Conservation (phyloP, 352 stramenopile genomes). For the Phytopythium cucurbitacearum region DNA sequence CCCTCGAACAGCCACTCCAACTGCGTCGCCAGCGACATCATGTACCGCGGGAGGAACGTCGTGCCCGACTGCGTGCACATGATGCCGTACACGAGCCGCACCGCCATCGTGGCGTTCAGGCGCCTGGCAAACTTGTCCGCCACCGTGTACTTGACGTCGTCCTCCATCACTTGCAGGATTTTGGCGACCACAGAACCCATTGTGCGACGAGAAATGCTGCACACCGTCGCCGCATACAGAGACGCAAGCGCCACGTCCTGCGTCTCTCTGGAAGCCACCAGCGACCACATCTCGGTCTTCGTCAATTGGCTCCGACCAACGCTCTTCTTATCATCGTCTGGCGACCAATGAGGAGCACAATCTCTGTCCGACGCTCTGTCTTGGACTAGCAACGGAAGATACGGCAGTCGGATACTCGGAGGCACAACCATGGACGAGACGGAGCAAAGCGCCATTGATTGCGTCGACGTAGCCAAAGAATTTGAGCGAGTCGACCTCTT, state of each 20-base stretch:
- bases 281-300: constrained; percentile 40
- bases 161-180: constrained; percentile 76
- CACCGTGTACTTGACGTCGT: constrained; percentile 65
- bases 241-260: constrained; percentile 68
- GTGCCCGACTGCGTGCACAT: constrained; percentile 66
- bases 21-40: constrained; percentile 81
- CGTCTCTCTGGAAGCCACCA: constrained; percentile 51
- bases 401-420: not conserved
- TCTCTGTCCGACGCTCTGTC: not conserved
- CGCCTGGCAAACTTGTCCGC: constrained; percentile 56
- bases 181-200: constrained; percentile 84
- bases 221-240: constrained; percentile 79
- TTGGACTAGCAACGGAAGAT: not conserved
- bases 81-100: constrained; percentile 68
- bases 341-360: not conserved
- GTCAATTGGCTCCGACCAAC: constrained; percentile 17
- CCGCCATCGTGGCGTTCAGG: constrained; percentile 65
- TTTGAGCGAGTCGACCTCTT: constrained; percentile 50
- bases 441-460: constrained; percentile 12
- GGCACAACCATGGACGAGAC: not conserved
- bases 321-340: not conserved
- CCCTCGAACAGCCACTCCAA: constrained; percentile 70
- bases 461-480: constrained; percentile 29
- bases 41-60: constrained; percentile 79
- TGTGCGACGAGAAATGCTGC: constrained; percentile 67